These are phyloP conservation scores for Talaromyces albobiverticillius DNA, from an alignment of 2,329 filamentous ascomycete species.

Conservation along the genomic window DNA sequence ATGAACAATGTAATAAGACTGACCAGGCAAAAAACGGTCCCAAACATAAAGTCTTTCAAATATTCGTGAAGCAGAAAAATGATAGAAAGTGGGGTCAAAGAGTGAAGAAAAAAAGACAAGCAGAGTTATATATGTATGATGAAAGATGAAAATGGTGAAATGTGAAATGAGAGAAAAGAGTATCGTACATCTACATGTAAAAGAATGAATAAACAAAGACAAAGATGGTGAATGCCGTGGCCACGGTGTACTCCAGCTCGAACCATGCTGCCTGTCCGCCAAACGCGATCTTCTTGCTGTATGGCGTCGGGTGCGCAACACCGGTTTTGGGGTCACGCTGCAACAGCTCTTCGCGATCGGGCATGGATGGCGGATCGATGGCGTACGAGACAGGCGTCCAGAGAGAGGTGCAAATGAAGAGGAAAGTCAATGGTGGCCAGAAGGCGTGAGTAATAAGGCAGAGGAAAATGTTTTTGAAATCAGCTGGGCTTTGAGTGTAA, in stretches of 20 bases:
- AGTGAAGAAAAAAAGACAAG: background rate
- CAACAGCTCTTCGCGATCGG: constrained; percentile 57
- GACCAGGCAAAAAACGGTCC: too few species aligned
- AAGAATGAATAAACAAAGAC: constrained; percentile 48
- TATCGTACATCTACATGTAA: constrained; percentile 18
- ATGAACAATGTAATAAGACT: too few species aligned
- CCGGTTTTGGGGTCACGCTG: constrained; percentile 51
- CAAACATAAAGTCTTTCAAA: constrained; percentile 1
- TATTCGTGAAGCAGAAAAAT: background rate
- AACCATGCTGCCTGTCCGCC: constrained; percentile 55
- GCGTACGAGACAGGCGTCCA: constrained; percentile 62
- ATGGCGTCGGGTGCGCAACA: constrained; percentile 44
- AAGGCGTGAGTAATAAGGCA: constrained; percentile 59
- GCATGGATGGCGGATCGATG: constrained; percentile 58
- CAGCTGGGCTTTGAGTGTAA: constrained; percentile 29
- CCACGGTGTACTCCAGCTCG: constrained; percentile 54
- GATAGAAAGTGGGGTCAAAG: background rate
- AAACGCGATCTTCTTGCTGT: constrained; percentile 56
- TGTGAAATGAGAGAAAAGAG: background rate
- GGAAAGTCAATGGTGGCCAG: constrained; percentile 60
- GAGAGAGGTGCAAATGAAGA: constrained; percentile 54
- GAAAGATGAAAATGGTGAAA: background rate
- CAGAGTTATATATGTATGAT: background rate
- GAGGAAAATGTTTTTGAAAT: constrained; percentile 44
- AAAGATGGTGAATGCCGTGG: constrained; percentile 50